Base-by-base conservation (phyloP, 176 grass and related monocot species). In the Bonia amplexicaulis region DNA sequence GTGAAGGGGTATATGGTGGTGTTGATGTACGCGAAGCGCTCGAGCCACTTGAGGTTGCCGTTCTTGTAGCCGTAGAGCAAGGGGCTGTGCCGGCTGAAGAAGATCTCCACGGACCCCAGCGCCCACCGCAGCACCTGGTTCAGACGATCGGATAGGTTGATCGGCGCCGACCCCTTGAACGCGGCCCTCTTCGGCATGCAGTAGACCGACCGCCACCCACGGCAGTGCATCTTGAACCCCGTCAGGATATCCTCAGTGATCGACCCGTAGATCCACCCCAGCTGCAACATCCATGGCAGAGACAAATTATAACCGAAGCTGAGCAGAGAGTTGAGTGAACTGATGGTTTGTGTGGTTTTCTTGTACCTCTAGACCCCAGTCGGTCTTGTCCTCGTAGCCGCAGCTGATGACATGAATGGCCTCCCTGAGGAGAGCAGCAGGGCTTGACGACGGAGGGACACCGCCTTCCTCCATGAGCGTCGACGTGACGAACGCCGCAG, bases 1-100 rank as follows among this genome's bases (percentile, higher is more conserved):
- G 97, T 99, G 88, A 99, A 99, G 1, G 97, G 97, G 86, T 99
- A 99, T 86, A 99, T 99, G 89, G 97, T 99, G 83, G 96, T 99
- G 84, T 99, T 99, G 79, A 99, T 91, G 92, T 99, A 99, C 69
- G 97, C 90, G 83, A 99, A 99, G 65, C 97, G 93, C 85, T 99
- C 97, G 13, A 99, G 97, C 97, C 97, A 99, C n/a, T 91, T 99
- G 81, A 99, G 93, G 79, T 99, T 94, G 78, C 97, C 93, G 46
- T 86, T n/a, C 88, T 99, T 96, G 93, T 96, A 96, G 71, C 97
- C 97, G 52, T 96, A 99, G 78, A 80, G 91, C 55, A 99, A 67
- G 0, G 97, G 97, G 59, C 93, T 96, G 84, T 96, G 97, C 31
- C 93, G 80, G 37, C 97, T 96, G n/a, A 99, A 99, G 93, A 99